Evolutionary conservation across 2,329 filamentous ascomycete genomes (phyloP), one percentile per base, ranked within the genome.

Genomic region (Diaporthe sp.): DNA sequence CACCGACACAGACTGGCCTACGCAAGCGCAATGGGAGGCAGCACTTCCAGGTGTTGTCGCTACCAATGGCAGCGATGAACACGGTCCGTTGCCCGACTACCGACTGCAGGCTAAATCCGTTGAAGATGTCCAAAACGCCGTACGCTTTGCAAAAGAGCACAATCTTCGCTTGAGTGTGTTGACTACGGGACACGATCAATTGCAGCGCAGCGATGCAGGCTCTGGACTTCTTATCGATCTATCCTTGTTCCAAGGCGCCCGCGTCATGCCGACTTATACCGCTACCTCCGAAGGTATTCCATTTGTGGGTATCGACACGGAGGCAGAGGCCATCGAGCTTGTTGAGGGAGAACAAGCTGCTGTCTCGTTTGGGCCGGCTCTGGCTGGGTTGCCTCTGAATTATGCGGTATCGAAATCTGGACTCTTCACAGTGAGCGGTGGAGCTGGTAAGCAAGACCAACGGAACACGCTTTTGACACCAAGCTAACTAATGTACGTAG

Each of bases 311-410:
- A 15, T 61, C 22, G 58, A 42, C 58, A 42, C 58, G 22, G 58
- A 61, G 34, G 58, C 34, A 61, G 58, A 61, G 58, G 37, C 37
- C 22, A 61, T 61, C 13, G 58, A 61, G 5, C 34, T 42, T 39
- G 58, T 61, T 25, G 58, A 61, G 6, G 58, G 58, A 42, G 58
- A 61, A 42, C 58, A 61, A 42, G 58, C 58, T 42, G 58, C 58
- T 61, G 58, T 61, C 22, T 61, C 58, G 34, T 61, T 61, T n/a
- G 58, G 58, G 58, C 58, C 58, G 34, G 58, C 58, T 42, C 22
- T 61, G 12, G 58, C 58, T 42, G 58, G 58, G 0, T 10, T 61
- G 37, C 58, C 58, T 61, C 10, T 61, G 37, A 42, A 61, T 2
- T 61, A 61, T 4, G 37, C 37, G 58, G 58, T 42, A 25, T 61